phyloP scores from a whole-genome alignment of 140 eudicot genomes.

The Senecio squalidus region DNA sequence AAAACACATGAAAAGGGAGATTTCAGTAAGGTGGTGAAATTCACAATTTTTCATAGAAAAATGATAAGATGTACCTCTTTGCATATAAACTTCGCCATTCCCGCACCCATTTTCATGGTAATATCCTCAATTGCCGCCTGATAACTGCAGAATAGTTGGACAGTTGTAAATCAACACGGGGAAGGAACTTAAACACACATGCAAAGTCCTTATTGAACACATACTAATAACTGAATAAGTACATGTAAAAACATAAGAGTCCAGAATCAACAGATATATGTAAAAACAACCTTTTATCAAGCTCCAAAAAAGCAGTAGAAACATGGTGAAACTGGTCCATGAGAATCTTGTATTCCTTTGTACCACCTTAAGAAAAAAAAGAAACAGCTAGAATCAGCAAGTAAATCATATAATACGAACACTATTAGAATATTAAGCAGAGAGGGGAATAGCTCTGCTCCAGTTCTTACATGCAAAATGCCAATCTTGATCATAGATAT shows the following conservation, averaged over 20 bases:
- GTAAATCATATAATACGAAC: not conserved
- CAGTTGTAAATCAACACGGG: not conserved
- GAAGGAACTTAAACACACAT: not conserved
- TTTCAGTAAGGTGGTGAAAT: too few relatives aligned
- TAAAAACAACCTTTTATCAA: constrained; percentile 52
- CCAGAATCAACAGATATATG: constrained; percentile 7
- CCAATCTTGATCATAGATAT: constrained; percentile 82
- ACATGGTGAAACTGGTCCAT: constrained; percentile 94
- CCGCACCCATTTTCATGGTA: constrained; percentile 95
- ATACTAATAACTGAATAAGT: not conserved
- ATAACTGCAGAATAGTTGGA: constrained; percentile 41
- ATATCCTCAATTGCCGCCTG: constrained; percentile 88
- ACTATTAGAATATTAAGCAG: not conserved
- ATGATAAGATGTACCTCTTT: constrained; percentile 58
- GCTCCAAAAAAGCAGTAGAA: constrained; percentile 88
- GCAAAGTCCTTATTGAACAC: not conserved
- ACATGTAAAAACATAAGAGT: not conserved
- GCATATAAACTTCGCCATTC: constrained; percentile 90
- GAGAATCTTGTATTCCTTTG: constrained; percentile 79
- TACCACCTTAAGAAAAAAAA: constrained; percentile 57
- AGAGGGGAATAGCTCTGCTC: not conserved
- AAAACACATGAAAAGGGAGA: too few relatives aligned
- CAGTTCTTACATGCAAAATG: constrained; percentile 78
- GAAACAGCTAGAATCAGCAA: constrained; percentile 1
- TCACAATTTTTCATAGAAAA: not conserved